Evolutionary conservation across 179 eudicot species (phyloP).

Genomic region (Actinidia arguta): DNA sequence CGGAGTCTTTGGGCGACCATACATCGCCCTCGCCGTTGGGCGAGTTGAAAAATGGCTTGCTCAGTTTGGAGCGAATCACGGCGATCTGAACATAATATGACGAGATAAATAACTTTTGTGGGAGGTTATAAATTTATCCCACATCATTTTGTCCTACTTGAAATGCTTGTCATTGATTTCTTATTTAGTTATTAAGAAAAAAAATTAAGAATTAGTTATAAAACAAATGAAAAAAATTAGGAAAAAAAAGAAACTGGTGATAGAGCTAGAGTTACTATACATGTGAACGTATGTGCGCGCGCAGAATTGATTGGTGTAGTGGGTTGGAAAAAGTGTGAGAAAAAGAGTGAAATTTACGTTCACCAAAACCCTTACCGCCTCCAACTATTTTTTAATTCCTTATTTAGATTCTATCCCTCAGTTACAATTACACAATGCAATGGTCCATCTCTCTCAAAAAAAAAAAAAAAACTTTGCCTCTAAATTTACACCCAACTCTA

Average conservation of each 20-base stretch:
- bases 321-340: constrained; percentile 31
- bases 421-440: too few species aligned
- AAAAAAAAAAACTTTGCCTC: too few species aligned
- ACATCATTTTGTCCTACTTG: not conserved
- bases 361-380: constrained; percentile 22
- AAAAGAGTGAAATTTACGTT: constrained; percentile 27
- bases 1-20: too few species aligned
- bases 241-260: too few species aligned
- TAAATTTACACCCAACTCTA: not conserved
- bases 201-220: too few species aligned
- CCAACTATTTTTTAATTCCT: constrained; percentile 16
- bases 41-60: too few species aligned
- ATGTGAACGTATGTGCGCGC: not conserved
- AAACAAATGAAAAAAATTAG: too few species aligned
- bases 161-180: not conserved
- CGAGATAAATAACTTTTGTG: too few species aligned
- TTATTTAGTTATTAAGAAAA: not conserved
- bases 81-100: too few species aligned
- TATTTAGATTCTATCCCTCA: constrained; percentile 24
- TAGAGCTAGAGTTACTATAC: not conserved
- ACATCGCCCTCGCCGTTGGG: too few species aligned
- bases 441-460: not conserved
- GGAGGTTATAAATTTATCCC: not conserved
- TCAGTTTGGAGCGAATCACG: too few species aligned
- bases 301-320: not conserved